Evolutionary conservation across 768 basidiomycete genomes (phyloP).

Genomic region (Phlebiopsis gigantea): DNA sequence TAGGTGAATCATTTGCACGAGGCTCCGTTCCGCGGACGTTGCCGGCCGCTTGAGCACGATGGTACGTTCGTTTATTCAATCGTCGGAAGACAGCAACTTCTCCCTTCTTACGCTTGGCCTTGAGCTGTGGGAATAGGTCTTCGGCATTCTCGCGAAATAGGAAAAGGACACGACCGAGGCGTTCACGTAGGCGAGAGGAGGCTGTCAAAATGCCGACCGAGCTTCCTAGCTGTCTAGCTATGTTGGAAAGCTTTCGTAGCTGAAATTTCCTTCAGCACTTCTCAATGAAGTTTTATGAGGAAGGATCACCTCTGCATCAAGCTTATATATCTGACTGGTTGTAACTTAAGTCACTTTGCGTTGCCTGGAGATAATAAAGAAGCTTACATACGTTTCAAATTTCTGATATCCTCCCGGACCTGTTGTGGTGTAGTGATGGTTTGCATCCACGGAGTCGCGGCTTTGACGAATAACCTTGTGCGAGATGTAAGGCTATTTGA

Average conservation of each 20-base stretch:
- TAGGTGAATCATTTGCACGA: too few relatives aligned
- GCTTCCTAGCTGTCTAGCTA: slow-evolving; percentile 70
- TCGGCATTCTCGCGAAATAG: slow-evolving; percentile 68
- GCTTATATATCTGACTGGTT: neutral
- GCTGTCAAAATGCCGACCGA: slow-evolving; percentile 70
- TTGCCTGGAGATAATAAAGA: neutral
- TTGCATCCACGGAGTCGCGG: neutral
- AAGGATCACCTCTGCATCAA: neutral
- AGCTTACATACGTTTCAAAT: neutral
- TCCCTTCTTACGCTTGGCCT: neutral
- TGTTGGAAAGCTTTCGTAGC: slow-evolving; percentile 68
- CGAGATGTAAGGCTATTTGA: too few relatives aligned
- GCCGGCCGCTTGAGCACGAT: neutral
- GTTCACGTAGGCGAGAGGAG: slow-evolving; percentile 59
- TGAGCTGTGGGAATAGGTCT: slow-evolving; percentile 46
- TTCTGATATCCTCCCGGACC: neutral
- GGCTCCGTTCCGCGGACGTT: neutral
- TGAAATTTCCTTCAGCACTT: slow-evolving; percentile 24
- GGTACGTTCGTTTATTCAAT: neutral
- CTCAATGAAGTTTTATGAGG: too few relatives aligned
- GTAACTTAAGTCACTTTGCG: neutral
- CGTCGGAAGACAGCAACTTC: neutral
- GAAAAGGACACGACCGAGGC: slow-evolving; percentile 56
- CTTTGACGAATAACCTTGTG: too few relatives aligned
- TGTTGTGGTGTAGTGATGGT: neutral